These are phyloP conservation scores for Ganoderma sinense DNA, from an alignment of 1,284 basidiomycete genomes.

Conservation along the genomic window DNA sequence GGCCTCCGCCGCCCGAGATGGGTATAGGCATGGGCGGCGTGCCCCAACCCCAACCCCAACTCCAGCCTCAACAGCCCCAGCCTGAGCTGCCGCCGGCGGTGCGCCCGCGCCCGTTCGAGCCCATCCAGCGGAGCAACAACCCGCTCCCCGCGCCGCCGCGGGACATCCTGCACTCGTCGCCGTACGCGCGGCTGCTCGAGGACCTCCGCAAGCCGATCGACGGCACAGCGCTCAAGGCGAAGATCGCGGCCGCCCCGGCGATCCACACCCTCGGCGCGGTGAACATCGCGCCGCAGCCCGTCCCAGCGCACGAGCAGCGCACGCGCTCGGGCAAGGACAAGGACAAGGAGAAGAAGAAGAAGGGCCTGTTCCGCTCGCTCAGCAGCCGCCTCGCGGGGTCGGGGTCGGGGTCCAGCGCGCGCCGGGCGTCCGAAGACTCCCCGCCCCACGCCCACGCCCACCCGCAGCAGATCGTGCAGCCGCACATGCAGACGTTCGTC, in stretches of 20 bases:
- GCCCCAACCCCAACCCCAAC: not conserved
- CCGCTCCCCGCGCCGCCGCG: conserved; percentile 33
- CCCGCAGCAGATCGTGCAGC: not conserved
- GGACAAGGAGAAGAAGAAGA: conserved; percentile 34
- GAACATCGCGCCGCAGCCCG: not conserved
- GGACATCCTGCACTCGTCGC: conserved; percentile 30
- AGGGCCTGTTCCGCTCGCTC: conserved; percentile 33
- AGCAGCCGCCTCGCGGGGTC: conserved; percentile 23
- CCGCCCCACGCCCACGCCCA: conserved; percentile 8
- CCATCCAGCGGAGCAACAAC: conserved; percentile 24
- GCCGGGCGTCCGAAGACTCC: conserved; percentile 22
- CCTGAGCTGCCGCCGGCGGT: conserved; percentile 14
- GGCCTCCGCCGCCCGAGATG: not conserved
- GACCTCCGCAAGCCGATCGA: conserved; percentile 32
- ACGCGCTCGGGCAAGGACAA: conserved; percentile 27
- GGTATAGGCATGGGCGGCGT: not conserved
- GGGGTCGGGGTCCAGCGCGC: conserved; percentile 9
- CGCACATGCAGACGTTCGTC: conserved; percentile 10
- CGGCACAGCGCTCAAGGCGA: conserved; percentile 26
- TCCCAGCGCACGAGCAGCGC: conserved; percentile 13
- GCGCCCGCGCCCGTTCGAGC: conserved; percentile 21
- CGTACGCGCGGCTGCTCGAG: conserved; percentile 25
- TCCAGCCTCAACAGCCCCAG: not conserved
- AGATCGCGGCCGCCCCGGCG: conserved; percentile 18
- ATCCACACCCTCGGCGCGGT: conserved; percentile 25